phyloP scores from a whole-genome alignment of 768 basidiomycete genomes.

The Cystofilobasidium bisporidii region DNA sequence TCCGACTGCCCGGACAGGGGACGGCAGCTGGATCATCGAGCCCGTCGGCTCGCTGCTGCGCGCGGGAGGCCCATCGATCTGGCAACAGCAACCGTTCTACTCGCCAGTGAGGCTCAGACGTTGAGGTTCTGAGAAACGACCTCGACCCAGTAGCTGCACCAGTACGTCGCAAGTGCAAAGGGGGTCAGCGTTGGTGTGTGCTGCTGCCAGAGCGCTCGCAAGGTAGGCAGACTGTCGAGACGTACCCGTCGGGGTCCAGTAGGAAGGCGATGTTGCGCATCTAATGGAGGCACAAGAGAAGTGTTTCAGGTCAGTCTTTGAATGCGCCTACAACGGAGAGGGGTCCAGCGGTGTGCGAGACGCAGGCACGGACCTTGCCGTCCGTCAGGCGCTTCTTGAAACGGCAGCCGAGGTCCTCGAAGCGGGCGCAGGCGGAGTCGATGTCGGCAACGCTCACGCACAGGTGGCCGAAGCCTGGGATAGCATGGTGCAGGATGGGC shows the following conservation, averaged over 20 bases:
- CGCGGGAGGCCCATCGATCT: no score
- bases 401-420: slow-evolving; percentile 65
- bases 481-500: no score
- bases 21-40: no score
- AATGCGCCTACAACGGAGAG: no score
- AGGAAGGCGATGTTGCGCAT: slow-evolving; percentile 55
- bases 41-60: no score
- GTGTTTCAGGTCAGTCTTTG: no score
- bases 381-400: slow-evolving; percentile 84
- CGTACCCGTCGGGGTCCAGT: slow-evolving; percentile 30
- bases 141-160: slow-evolving; percentile 28
- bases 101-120: no score
- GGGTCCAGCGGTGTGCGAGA: no score
- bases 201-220: no score
- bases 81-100: no score
- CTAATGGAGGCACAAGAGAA: not conserved
- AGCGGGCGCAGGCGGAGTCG: slow-evolving; percentile 68
- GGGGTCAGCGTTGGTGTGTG: no score
- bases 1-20: no score
- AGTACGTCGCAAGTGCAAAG: not conserved
- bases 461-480: slow-evolving; percentile 67
- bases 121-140: slow-evolving; percentile 1
- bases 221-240: not conserved
- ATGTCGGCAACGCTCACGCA: slow-evolving; percentile 69
- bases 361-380: slow-evolving; percentile 55